Conservation (phyloP, 148 eudicot species). For the Fagopyrum homotropicum region DNA sequence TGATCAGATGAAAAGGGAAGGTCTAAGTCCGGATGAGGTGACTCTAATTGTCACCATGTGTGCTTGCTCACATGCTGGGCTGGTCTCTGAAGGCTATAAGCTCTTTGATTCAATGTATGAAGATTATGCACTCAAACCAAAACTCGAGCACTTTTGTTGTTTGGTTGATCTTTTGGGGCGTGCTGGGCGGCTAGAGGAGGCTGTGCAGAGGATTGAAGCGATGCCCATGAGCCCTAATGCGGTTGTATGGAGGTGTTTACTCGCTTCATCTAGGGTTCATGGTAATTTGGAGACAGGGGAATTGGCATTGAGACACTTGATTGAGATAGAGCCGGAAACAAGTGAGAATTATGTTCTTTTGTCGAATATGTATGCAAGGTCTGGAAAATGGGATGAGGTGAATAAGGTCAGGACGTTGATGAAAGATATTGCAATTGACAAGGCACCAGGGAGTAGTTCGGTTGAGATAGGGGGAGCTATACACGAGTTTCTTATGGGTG, state of each 20-base stretch:
- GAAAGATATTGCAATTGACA: constrained; percentile 29
- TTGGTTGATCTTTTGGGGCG: constrained; percentile 43
- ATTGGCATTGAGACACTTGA: constrained; percentile 23
- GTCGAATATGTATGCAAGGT: constrained; percentile 36
- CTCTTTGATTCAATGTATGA: constrained; percentile 30
- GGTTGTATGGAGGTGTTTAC: constrained; percentile 37
- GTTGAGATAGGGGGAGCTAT: constrained; percentile 31
- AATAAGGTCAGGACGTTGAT: constrained; percentile 28
- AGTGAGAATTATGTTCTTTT: constrained; percentile 42
- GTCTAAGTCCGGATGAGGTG: constrained; percentile 35
- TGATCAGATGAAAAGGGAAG: constrained; percentile 23
- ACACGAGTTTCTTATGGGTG: constrained; percentile 36
- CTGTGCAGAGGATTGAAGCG: constrained; percentile 19
- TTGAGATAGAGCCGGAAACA: constrained; percentile 36
- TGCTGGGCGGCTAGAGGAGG: constrained; percentile 39
- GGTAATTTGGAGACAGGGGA: constrained; percentile 30
- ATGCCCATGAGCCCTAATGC: constrained; percentile 46
- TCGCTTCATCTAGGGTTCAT: constrained; percentile 36
- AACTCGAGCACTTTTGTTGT: constrained; percentile 39
- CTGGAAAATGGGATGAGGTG: constrained; percentile 35
- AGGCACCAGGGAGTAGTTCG: constrained; percentile 34
- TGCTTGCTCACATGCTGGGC: constrained; percentile 44
- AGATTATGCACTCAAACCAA: constrained; percentile 28
- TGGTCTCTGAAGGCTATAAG: constrained; percentile 31
- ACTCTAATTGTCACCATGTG: constrained; percentile 31